phyloP scores from a whole-genome alignment of 2,329 filamentous ascomycete species.

The Penicillium verrucosum region DNA sequence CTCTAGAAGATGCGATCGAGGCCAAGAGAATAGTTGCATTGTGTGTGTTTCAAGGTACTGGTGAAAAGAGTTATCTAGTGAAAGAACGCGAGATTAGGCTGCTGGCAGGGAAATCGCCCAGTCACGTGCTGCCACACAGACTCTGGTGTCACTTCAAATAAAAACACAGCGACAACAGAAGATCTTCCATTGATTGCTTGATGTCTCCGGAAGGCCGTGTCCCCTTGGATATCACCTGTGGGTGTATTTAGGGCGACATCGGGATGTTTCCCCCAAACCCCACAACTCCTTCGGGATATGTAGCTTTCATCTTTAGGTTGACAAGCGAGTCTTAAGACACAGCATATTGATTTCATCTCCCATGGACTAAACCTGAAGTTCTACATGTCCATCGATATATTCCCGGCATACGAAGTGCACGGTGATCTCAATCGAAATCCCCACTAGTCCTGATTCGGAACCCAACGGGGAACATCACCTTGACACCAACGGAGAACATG shows the following conservation, averaged over 20 bases:
- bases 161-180: background rate
- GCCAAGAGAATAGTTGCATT: constrained; percentile 6
- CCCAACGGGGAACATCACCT: background rate
- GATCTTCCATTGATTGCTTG: background rate
- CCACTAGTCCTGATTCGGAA: background rate
- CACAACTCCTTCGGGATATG: background rate
- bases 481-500: constrained; percentile 34
- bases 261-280: background rate
- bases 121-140: background rate
- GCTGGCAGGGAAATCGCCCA: background rate
- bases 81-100: background rate
- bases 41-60: background rate
- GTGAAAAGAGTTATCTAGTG: background rate
- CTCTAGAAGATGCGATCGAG: constrained; percentile 59
- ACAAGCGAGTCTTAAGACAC: background rate
- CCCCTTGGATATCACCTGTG: background rate
- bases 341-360: too few species aligned
- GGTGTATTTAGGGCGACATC: background rate
- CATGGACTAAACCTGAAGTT: background rate
- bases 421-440: background rate
- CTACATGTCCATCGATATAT: background rate
- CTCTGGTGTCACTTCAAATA: background rate
- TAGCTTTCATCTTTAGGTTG: background rate
- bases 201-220: background rate
- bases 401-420: background rate